Conservation (phyloP, 2,329 filamentous ascomycete species). For the Monosporascus cannonballus region DNA sequence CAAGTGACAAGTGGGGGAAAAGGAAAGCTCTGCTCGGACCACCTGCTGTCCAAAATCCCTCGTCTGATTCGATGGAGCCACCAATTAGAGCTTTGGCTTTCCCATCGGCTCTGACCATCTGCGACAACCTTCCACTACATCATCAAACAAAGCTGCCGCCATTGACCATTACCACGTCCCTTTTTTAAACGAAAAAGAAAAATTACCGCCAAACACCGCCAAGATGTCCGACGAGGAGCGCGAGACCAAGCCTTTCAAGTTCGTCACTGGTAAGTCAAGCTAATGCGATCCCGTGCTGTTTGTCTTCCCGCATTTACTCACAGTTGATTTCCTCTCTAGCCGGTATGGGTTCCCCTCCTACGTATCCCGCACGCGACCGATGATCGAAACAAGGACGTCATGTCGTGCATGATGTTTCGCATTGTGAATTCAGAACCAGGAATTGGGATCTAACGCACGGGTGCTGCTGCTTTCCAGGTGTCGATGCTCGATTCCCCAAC, state of each 20-base stretch:
- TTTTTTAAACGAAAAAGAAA: constrained; percentile 19
- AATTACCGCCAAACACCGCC: constrained; percentile 33
- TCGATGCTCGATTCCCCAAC: constrained; percentile 98
- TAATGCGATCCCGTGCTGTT: too few relatives aligned
- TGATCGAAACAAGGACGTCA: constrained; percentile 6
- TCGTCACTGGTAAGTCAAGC: constrained; percentile 81
- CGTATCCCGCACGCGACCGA: constrained; percentile 6
- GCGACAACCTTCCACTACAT: constrained; percentile 25
- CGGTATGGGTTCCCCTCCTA: constrained; percentile 31
- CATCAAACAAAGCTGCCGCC: constrained; percentile 15
- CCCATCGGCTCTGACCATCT: constrained; percentile 20
- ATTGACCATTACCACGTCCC: constrained; percentile 27
- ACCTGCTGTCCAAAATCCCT: constrained; percentile 27
- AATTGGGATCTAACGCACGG: constrained; percentile 12
- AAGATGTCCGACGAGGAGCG: constrained; percentile 89
- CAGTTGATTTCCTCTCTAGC: constrained; percentile 27
- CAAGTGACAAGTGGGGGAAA: too few relatives aligned
- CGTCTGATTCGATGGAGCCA: constrained; percentile 18
- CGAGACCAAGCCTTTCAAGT: constrained; percentile 99
- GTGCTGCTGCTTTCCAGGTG: constrained; percentile 55
- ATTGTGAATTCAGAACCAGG: background rate
- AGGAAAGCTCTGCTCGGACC: constrained; percentile 10
- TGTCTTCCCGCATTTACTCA: background rate
- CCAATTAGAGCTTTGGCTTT: constrained; percentile 1
- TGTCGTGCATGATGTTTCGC: background rate